Evolutionary conservation across 2,329 filamentous ascomycete species (phyloP).

Genomic region (Cordyceps cateniannulata): DNA sequence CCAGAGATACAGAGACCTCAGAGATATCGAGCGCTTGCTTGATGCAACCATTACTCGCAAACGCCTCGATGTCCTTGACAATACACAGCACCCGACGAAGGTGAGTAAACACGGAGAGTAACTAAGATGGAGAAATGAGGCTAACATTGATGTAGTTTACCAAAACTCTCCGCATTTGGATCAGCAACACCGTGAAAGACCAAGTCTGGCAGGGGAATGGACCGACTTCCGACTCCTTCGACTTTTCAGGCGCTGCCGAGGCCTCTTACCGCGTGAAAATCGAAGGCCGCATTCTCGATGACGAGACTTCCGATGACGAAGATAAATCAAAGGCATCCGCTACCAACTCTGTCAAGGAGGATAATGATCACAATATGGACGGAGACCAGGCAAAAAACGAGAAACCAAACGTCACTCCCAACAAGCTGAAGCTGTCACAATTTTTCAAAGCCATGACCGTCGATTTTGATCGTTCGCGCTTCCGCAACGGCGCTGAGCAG

Average conservation of each 20-base stretch:
- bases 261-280: conserved; percentile 88
- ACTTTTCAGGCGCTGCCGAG: conserved; percentile 70
- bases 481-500: conserved; percentile 47
- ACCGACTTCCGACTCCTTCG: conserved; percentile 68
- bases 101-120: conserved; percentile 27
- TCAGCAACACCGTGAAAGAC: conserved; percentile 89
- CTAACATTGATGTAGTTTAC: conserved; percentile 47
- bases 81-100: conserved; percentile 67
- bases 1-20: conserved; percentile 72
- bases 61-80: conserved; percentile 82
- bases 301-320: conserved; percentile 48
- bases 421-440: conserved; percentile 55
- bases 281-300: conserved; percentile 75
- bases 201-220: conserved; percentile 81
- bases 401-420: conserved; percentile 23
- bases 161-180: conserved; percentile 85
- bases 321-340: conserved; percentile 26
- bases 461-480: conserved; percentile 61
- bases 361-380: conserved; percentile 22
- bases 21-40: conserved; percentile 79
- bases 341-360: conserved; percentile 28
- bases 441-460: conserved; percentile 79
- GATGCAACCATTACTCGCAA: conserved; percentile 95
- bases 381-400: conserved; percentile 25
- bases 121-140: neutral